A percentile compares a stretch with the other conserved stretches of the same genome.
phyloP scores from a whole-genome alignment of 108 stramenopile species.

The Fragilariopsis cylindrus region DNA sequence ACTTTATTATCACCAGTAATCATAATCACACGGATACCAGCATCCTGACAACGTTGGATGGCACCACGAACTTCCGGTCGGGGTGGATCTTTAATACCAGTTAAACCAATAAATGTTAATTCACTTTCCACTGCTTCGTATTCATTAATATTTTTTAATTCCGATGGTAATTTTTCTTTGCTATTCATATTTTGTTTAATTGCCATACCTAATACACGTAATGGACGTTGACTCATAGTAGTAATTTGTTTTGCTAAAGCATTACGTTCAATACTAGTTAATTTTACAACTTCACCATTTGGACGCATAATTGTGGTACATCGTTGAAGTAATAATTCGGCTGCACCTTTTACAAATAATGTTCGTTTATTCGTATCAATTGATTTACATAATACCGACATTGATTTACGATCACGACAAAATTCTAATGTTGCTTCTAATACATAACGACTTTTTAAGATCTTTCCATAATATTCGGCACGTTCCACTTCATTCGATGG shows the following conservation, averaged over 20 bases:
- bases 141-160: constrained; percentile 60
- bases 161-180: constrained; percentile 55
- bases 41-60: constrained; percentile 81
- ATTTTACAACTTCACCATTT: not conserved
- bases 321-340: not conserved
- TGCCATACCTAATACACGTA: constrained; percentile 88
- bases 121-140: constrained; percentile 50
- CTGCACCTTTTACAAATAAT: constrained; percentile 8
- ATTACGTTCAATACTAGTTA: not conserved
- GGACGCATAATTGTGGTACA: constrained; percentile 11
- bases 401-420: constrained; percentile 75
- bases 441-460: not conserved
- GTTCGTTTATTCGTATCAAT: not conserved
- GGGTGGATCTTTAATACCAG: constrained; percentile 95
- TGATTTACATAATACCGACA: constrained; percentile 64
- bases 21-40: constrained; percentile 94
- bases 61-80: constrained; percentile 86
- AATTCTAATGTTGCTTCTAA: constrained; percentile 89
- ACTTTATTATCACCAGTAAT: constrained; percentile 97
- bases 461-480: constrained; percentile 1
- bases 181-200: constrained; percentile 44
- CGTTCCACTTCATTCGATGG: not conserved
- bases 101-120: constrained; percentile 89
- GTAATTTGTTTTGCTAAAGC: constrained; percentile 76
- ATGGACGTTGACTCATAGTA: constrained; percentile 79